Percentiles rank a stretch among this genome's conserved stretches.
phyloP scores from a whole-genome alignment of 2,329 filamentous ascomycete species.

The Rachicladosporium sp. region DNA sequence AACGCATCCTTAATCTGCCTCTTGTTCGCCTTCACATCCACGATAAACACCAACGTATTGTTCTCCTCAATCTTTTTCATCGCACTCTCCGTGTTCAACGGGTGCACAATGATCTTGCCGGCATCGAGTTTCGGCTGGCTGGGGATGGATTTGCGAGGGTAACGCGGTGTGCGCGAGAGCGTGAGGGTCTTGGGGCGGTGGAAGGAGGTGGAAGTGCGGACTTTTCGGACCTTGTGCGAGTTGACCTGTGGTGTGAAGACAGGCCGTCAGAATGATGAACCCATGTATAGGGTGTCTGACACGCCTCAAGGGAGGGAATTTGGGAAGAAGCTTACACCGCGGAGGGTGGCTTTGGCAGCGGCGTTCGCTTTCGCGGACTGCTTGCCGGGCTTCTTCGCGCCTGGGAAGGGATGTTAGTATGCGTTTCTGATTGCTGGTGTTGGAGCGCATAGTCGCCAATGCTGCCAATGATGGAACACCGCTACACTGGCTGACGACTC shows the following conservation, averaged over 20 bases:
- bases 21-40: conserved; percentile 79
- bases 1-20: conserved; percentile 95
- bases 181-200: conserved; percentile 94
- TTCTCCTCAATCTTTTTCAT: conserved; percentile 99
- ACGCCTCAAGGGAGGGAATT: conserved; percentile 30
- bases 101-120: conserved; percentile 96
- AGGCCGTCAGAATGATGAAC: conserved; percentile 38
- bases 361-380: conserved; percentile 64
- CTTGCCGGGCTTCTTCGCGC: conserved; percentile 42
- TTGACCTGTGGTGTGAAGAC: conserved; percentile 43
- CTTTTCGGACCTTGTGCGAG: conserved; percentile 83
- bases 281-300: conserved; percentile 28
- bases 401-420: conserved; percentile 25
- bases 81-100: conserved; percentile 97
- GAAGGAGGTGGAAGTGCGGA: conserved; percentile 87
- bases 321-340: conserved; percentile 61
- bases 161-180: conserved; percentile 84
- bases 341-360: conserved; percentile 91
- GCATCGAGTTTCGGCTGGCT: conserved; percentile 86
- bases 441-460: too few species aligned
- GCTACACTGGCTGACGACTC: too few species aligned
- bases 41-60: conserved; percentile 65
- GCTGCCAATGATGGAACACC: too few species aligned
- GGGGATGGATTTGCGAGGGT: conserved; percentile 89
- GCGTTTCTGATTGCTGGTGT: conserved; percentile 1